Evolutionary conservation across 1,139 yeast species (phyloP), one percentile per base, ranked within the genome.

Genomic region (Zhuliangozyma blackwelliae): DNA sequence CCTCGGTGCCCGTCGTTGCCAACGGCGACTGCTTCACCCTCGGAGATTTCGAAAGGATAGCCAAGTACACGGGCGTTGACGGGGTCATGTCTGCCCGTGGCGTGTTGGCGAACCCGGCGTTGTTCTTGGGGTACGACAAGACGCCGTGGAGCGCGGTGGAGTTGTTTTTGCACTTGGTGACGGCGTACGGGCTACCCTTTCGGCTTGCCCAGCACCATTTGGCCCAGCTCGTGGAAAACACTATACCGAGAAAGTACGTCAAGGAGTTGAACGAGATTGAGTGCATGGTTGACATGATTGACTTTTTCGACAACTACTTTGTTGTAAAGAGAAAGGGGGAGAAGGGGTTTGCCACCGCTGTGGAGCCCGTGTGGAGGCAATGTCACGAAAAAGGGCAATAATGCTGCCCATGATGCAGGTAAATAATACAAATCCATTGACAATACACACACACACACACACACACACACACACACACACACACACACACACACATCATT

Each of bases 61-160:
- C 78, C 0, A 65, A 74, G 12, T 57, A 57, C 33, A 89, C 97
- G 0, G 84, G 84, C 1, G 89, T 79, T 26, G 94, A 88, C 54
- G 98, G 97, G 6, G 85, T 92, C 6, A 92, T 92, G 98, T 85
- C 97, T 1, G 98, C 88, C 1, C 67, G 98, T 46, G 98, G 98
- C 0, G 68, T 88, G 3, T 65, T 92, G 37, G 68, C 77, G 25
- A 92, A 92, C 53, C 98, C 98, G 0, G 96, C 92, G 0, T 54
- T 92, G 44, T 92, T 92, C 61, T 75, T 85, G 4, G 96, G 95
- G 0, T 75, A 61, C 52, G 62, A 65, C 0, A 67, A 63, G 35
- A 82, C 96, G 3, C 97, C 97, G 1, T 92, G 97, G 97, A 74
- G 81, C 7, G 92, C 95, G 5, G 66, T 92, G 7, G 98, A 94